These are phyloP conservation scores for Colletotrichum truncatum DNA, from an alignment of 2,329 filamentous ascomycete species.

Conservation along the genomic window DNA sequence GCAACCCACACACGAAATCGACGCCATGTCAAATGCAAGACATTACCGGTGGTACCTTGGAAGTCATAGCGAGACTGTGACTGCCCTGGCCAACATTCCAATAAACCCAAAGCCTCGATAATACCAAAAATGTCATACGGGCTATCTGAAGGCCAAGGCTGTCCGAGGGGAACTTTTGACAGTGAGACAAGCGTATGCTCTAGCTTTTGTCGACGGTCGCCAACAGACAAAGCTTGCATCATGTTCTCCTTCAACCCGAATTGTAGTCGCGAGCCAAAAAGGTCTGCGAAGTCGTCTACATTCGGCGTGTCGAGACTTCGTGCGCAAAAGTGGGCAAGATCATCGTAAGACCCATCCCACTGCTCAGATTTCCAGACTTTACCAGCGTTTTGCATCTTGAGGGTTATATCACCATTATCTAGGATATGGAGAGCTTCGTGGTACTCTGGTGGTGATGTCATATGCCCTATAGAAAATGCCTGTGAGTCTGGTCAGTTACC, in stretches of 20 bases:
- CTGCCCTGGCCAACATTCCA: not conserved
- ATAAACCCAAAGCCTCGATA: not conserved
- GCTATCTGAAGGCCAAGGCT: not conserved
- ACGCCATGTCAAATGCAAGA: not conserved
- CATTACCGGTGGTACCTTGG: not conserved
- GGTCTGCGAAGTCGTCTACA: not conserved
- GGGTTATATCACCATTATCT: not conserved
- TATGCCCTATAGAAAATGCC: not conserved
- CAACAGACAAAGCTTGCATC: not conserved
- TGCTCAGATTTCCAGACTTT: not conserved
- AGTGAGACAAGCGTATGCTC: not conserved
- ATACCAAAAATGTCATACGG: not conserved
- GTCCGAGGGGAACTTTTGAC: not conserved
- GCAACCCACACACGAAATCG: not conserved
- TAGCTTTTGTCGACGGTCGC: not conserved
- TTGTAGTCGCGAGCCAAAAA: not conserved
- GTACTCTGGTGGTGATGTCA: not conserved
- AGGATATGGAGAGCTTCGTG: not conserved
- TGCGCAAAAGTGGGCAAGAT: not conserved
- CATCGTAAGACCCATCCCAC: not conserved
- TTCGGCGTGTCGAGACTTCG: not conserved
- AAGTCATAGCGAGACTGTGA: not conserved
- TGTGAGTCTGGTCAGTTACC: not conserved
- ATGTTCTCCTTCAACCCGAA: not conserved
- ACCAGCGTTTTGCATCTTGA: not conserved